These are phyloP conservation scores for Backusella luteola DNA, from an alignment of 192 early-diverging fungal species.

Conservation along the genomic window DNA sequence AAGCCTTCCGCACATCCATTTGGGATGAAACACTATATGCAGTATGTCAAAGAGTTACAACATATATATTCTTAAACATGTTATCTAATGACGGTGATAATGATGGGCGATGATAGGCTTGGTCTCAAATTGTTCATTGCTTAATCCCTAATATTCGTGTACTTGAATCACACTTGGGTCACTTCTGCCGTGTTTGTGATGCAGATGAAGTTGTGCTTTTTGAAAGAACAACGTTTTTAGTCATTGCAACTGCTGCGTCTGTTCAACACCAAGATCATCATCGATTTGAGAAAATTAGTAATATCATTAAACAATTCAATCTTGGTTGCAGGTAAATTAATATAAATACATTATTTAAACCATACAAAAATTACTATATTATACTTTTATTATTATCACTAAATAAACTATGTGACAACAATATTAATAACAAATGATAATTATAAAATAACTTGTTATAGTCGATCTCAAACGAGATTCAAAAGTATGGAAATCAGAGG, in stretches of 20 bases:
- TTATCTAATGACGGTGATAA: background rate
- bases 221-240: slow-evolving; percentile 93
- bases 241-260: slow-evolving; percentile 78
- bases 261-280: slow-evolving; percentile 65
- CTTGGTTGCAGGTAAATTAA: slow-evolving; percentile 66
- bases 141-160: slow-evolving; percentile 90
- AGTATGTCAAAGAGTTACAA: slow-evolving; percentile 32
- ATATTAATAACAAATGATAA: background rate
- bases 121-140: slow-evolving; percentile 95
- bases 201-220: slow-evolving; percentile 95
- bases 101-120: slow-evolving; percentile 58
- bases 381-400: background rate
- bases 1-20: slow-evolving; percentile 79
- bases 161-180: slow-evolving; percentile 76
- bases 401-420: background rate
- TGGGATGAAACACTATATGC: slow-evolving; percentile 94
- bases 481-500: slow-evolving; percentile 86
- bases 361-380: background rate
- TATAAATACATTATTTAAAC: background rate
- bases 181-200: slow-evolving; percentile 83
- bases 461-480: slow-evolving; percentile 81
- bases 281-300: slow-evolving; percentile 88
- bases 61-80: slow-evolving; percentile 12
- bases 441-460: slow-evolving; percentile 19
- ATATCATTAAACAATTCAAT: slow-evolving; percentile 93